Conservation (phyloP, 768 basidiomycete species). For the Boletus sp. region DNA sequence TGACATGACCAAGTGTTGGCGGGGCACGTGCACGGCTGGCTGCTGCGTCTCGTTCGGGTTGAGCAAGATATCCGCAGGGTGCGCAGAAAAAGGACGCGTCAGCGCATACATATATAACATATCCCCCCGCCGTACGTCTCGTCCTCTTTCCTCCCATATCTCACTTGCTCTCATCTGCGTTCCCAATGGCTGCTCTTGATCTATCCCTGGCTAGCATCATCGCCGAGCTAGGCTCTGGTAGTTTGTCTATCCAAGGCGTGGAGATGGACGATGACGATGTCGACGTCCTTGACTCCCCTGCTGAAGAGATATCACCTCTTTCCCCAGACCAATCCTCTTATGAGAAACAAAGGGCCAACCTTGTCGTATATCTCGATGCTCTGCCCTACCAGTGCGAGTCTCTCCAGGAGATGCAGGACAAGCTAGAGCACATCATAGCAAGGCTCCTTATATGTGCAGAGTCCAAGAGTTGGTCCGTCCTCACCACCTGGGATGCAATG, state of each 20-base stretch:
- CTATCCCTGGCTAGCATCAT: constrained; percentile 20
- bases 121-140: constrained; percentile 23
- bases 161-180: constrained; percentile 19
- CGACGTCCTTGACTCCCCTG: constrained; percentile 40
- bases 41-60: not conserved
- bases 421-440: constrained; percentile 65
- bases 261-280: constrained; percentile 62
- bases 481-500: constrained; percentile 76
- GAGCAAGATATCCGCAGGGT: not conserved
- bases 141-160: constrained; percentile 12
- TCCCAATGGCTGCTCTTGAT: constrained; percentile 23
- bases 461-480: constrained; percentile 68
- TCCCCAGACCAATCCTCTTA: constrained; percentile 35
- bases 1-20: constrained; percentile 5
- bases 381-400: constrained; percentile 75
- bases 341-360: constrained; percentile 57
- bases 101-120: constrained; percentile 19
- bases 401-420: constrained; percentile 64
- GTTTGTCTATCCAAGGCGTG: constrained; percentile 20
- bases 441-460: constrained; percentile 70
- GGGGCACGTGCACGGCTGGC: constrained; percentile 13
- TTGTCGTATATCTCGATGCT: constrained; percentile 63
- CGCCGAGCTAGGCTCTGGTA: constrained; percentile 23
- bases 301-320: constrained; percentile 27
- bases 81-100: constrained; percentile 27